Conservation (phyloP, 139 green algal species). For the Coelastrella sp. region DNA sequence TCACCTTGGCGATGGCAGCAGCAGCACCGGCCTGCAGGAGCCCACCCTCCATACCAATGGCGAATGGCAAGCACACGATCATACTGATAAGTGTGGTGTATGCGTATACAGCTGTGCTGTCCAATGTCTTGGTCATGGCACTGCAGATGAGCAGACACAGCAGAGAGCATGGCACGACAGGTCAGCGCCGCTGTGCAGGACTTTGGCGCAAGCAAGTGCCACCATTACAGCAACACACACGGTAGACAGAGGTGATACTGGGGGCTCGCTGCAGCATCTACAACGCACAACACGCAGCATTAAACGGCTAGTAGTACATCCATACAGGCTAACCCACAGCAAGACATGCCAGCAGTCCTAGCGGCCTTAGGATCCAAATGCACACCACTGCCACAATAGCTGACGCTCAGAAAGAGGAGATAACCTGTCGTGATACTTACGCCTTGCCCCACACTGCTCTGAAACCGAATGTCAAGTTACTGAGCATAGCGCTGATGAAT, state of each 20-base stretch:
- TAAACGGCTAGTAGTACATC: no score
- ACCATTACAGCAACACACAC: no score
- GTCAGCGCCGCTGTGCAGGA: no score
- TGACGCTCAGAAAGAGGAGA: no score
- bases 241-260: no score
- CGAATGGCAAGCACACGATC: conserved; percentile 91
- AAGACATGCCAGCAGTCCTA: no score
- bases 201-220: no score
- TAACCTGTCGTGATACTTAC: conserved; percentile 56
- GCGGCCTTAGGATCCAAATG: no score
- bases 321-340: no score
- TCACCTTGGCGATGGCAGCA: conserved; percentile 69
- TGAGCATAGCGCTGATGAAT: conserved; percentile 95
- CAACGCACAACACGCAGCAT: no score
- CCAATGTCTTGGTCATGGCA: conserved; percentile 86
- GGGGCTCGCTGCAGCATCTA: no score
- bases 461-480: conserved; percentile 96
- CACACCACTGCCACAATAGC: no score
- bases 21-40: conserved; percentile 60
- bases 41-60: conserved; percentile 87
- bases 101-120: conserved; percentile 95
- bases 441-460: conserved; percentile 93
- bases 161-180: neutral
- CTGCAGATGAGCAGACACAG: conserved; percentile 55
- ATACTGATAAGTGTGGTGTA: conserved; percentile 98